These are phyloP conservation scores for Aphanomyces astaci DNA, from an alignment of 352 stramenopile genomes.

Conservation along the genomic window DNA sequence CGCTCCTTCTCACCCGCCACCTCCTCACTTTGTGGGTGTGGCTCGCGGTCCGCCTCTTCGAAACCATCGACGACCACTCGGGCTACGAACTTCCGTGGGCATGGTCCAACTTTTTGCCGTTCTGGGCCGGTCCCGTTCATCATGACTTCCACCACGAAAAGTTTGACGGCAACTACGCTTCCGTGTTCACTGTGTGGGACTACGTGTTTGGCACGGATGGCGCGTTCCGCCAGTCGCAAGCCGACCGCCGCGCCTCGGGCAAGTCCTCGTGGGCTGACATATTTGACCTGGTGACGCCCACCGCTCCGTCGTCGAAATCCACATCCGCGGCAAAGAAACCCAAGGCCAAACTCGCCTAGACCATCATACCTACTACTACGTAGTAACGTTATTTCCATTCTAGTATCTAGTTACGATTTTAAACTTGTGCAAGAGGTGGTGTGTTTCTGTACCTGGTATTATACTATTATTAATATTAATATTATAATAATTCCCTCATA, in stretches of 20 bases:
- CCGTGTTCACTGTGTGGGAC: constrained; percentile 26
- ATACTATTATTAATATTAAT: too few relatives aligned
- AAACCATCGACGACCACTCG: constrained; percentile 24
- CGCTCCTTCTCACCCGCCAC: constrained; percentile 22
- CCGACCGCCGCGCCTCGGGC: not conserved
- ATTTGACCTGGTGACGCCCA: constrained; percentile 8
- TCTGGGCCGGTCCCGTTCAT: constrained; percentile 23
- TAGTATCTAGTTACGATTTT: too few relatives aligned
- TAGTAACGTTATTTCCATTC: too few relatives aligned
- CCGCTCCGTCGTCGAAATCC: not conserved
- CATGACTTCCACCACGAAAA: constrained; percentile 27
- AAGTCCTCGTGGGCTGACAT: constrained; percentile 14
- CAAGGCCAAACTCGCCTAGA: constrained; percentile 22
- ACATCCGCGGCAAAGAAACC: not conserved
- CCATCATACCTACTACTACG: not conserved
- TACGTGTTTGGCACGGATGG: constrained; percentile 23
- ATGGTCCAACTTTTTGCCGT: constrained; percentile 20
- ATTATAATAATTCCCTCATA: too few relatives aligned
- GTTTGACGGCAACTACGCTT: constrained; percentile 26
- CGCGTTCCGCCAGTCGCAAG: constrained; percentile 9
- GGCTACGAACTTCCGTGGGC: constrained; percentile 24
- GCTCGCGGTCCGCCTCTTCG: constrained; percentile 21
- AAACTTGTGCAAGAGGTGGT: too few relatives aligned
- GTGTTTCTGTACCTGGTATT: too few relatives aligned
- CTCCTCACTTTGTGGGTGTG: constrained; percentile 25